Percentiles rank a stretch among this genome's conserved stretches.
These are phyloP conservation scores for Isatis lusitanica DNA, from an alignment of 441 rosid genomes.

Conservation along the genomic window DNA sequence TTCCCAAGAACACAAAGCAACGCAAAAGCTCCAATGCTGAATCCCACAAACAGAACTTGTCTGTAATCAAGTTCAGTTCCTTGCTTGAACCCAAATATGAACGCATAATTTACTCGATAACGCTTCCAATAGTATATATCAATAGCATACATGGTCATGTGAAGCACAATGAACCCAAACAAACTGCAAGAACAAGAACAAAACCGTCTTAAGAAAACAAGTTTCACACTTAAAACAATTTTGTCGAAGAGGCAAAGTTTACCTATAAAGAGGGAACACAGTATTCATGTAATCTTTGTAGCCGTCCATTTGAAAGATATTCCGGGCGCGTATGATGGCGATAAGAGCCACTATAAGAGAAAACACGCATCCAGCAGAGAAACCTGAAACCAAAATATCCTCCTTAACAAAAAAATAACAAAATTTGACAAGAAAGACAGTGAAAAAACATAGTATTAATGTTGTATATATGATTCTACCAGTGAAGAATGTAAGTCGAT, in stretches of 20 bases:
- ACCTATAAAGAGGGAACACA: conserved; percentile 81
- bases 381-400: conserved; percentile 43
- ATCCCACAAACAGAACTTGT: conserved; percentile 60
- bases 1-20: conserved; percentile 55
- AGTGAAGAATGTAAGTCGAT: conserved; percentile 44
- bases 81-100: conserved; percentile 83
- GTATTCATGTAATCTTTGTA: conserved; percentile 53
- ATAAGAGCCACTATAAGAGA: conserved; percentile 63
- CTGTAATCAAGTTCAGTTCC: conserved; percentile 74
- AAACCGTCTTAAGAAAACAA: background rate
- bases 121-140: conserved; percentile 46
- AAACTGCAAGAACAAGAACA: conserved; percentile 29
- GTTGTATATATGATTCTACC: conserved; percentile 26
- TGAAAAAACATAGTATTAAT: background rate
- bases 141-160: conserved; percentile 42
- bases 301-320: conserved; percentile 41
- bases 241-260: background rate
- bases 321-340: conserved; percentile 42
- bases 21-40: conserved; percentile 54
- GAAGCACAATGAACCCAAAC: conserved; percentile 44
- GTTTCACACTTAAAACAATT: background rate
- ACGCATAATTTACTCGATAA: conserved; percentile 63
- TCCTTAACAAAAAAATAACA: background rate
- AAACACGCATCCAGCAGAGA: conserved; percentile 59
- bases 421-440: background rate